phyloP scores from a whole-genome alignment of 768 basidiomycete species.

The Boletus subcaerulescens region DNA sequence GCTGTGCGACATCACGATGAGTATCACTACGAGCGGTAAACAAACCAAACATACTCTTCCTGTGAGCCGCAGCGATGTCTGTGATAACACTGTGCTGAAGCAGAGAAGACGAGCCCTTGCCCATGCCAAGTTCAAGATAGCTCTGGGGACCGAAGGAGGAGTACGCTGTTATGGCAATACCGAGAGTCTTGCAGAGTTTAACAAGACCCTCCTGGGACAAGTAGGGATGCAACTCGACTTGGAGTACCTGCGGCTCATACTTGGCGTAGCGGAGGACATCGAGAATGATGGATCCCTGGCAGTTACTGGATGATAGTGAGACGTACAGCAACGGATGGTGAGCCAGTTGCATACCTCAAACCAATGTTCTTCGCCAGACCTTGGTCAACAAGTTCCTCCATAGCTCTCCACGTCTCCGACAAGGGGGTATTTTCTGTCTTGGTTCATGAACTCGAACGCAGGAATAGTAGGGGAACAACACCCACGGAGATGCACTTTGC shows the following conservation, averaged over 20 bases:
- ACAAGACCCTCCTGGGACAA: constrained; percentile 48
- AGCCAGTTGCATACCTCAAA: constrained; percentile 45
- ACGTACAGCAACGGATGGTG: not conserved
- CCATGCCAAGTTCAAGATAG: constrained; percentile 65
- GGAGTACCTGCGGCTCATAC: constrained; percentile 53
- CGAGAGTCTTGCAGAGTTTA: constrained; percentile 40
- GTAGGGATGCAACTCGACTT: constrained; percentile 60
- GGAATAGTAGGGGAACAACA: constrained; percentile 1
- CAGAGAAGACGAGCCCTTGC: constrained; percentile 50
- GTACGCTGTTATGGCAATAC: constrained; percentile 54
- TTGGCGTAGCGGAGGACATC: constrained; percentile 81
- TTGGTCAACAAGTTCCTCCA: constrained; percentile 76
- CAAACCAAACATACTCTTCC: constrained; percentile 44
- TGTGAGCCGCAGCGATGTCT: constrained; percentile 45
- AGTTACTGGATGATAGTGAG: constrained; percentile 51
- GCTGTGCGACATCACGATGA: constrained; percentile 22
- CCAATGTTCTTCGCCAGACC: constrained; percentile 78
- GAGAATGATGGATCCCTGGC: constrained; percentile 64
- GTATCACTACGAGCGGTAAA: not conserved
- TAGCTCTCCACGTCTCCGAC: constrained; percentile 78
- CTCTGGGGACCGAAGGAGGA: constrained; percentile 53
- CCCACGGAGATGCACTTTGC: constrained; percentile 62
- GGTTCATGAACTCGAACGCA: not conserved
- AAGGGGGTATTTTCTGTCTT: constrained; percentile 59
- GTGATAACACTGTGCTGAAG: constrained; percentile 47